These are phyloP conservation scores for Endocalyx cinctus DNA, from an alignment of 2,329 filamentous ascomycete species.

Conservation along the genomic window DNA sequence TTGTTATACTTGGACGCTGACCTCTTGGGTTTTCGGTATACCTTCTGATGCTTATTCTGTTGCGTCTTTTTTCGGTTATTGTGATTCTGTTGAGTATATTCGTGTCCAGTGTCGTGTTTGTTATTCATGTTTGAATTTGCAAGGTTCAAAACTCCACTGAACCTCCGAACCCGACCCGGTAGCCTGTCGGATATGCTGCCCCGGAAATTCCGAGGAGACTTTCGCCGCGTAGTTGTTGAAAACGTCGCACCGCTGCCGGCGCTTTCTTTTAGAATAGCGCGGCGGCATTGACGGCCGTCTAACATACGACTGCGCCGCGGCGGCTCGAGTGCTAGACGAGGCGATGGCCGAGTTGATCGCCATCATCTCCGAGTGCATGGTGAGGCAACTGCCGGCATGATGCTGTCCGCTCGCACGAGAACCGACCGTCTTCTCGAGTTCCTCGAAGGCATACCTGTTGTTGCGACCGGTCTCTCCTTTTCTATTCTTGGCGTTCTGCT, in stretches of 20 bases:
- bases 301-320: slow-evolving; percentile 37
- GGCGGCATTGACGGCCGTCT: slow-evolving; percentile 32
- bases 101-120: slow-evolving; percentile 10
- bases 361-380: slow-evolving; percentile 54
- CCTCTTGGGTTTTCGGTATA: too few species aligned
- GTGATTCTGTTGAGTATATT: slow-evolving; percentile 20
- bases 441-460: slow-evolving; percentile 13
- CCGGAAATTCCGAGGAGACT: slow-evolving; percentile 31
- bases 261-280: slow-evolving; percentile 40
- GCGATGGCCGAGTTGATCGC: slow-evolving; percentile 46
- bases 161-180: slow-evolving; percentile 31
- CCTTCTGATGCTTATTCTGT: too few species aligned
- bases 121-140: slow-evolving; percentile 34
- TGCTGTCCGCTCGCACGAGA: slow-evolving; percentile 28
- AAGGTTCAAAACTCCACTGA: slow-evolving; percentile 45
- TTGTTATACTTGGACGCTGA: too few species aligned
- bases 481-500: slow-evolving; percentile 29
- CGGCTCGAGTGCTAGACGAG: slow-evolving; percentile 37
- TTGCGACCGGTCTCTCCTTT: slow-evolving; percentile 10
- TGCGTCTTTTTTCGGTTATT: too few species aligned
- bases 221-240: slow-evolving; percentile 40
- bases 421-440: slow-evolving; percentile 35
- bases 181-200: slow-evolving; percentile 24
- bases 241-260: slow-evolving; percentile 35
- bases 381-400: slow-evolving; percentile 36